Percentiles rank a stretch among this genome's conserved stretches.
These are phyloP conservation scores for Aureobasidium sp. DNA, from an alignment of 2,329 filamentous ascomycete genomes.

Conservation along the genomic window DNA sequence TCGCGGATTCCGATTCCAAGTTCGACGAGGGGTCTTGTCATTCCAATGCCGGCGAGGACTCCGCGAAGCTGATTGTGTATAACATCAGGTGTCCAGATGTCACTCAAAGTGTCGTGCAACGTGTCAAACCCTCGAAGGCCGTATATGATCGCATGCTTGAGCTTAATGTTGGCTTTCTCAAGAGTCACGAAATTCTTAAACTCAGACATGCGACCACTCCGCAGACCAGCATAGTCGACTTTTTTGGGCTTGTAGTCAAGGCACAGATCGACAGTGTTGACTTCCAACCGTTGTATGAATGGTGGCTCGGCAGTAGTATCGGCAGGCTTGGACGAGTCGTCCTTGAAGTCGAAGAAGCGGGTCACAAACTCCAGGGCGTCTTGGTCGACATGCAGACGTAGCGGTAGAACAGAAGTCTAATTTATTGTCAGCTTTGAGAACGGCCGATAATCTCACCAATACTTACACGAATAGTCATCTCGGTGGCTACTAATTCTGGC, in stretches of 20 bases:
- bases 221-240: slow-evolving; percentile 89
- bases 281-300: slow-evolving; percentile 84
- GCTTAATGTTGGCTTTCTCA: slow-evolving; percentile 77
- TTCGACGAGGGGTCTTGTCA: slow-evolving; percentile 84
- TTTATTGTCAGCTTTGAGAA: slow-evolving; percentile 19
- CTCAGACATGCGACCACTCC: slow-evolving; percentile 89
- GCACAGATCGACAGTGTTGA: slow-evolving; percentile 75
- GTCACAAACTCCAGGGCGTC: slow-evolving; percentile 96
- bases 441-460: slow-evolving; percentile 11
- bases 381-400: slow-evolving; percentile 92
- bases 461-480: slow-evolving; percentile 69
- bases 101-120: slow-evolving; percentile 82
- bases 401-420: slow-evolving; percentile 64
- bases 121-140: slow-evolving; percentile 86
- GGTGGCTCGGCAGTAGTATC: slow-evolving; percentile 44
- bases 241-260: slow-evolving; percentile 97
- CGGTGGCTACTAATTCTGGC: slow-evolving; percentile 74
- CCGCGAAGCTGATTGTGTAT: slow-evolving; percentile 81
- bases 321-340: slow-evolving; percentile 48
- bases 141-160: slow-evolving; percentile 87
- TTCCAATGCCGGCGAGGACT: slow-evolving; percentile 80
- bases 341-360: slow-evolving; percentile 96
- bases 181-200: slow-evolving; percentile 98
- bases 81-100: slow-evolving; percentile 94
- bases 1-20: slow-evolving; percentile 82